phyloP scores from a whole-genome alignment of 768 basidiomycete species.

The Tephrocybe sp. region DNA sequence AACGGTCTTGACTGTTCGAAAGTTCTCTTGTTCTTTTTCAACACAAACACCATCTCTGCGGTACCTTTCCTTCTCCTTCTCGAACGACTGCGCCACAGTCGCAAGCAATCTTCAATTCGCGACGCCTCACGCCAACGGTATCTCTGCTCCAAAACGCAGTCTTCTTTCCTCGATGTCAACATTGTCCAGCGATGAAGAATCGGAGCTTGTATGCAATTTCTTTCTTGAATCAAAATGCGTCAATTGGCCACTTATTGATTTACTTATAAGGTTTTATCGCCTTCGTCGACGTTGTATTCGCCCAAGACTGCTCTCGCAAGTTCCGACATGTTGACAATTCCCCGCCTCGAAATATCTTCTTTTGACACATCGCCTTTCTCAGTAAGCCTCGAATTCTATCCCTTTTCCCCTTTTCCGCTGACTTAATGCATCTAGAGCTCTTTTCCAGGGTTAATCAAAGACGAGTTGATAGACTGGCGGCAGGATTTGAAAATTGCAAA shows the following conservation, averaged over 20 bases:
- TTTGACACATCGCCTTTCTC: conserved; percentile 16
- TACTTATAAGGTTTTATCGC: conserved; percentile 17
- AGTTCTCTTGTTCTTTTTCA: background rate
- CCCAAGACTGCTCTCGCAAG: background rate
- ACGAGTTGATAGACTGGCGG: conserved; percentile 1
- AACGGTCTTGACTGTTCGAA: background rate
- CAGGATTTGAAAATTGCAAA: conserved; percentile 1
- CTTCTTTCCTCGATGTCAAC: background rate
- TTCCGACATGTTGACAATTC: conserved; percentile 4
- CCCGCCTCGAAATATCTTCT: conserved; percentile 15
- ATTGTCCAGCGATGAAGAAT: background rate
- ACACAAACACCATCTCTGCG: background rate
- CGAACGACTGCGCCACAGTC: background rate
- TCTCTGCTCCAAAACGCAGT: too few species aligned
- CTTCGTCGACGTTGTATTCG: conserved; percentile 15
- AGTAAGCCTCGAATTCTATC: conserved; percentile 1
- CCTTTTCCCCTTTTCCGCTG: background rate
- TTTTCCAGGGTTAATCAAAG: conserved; percentile 16
- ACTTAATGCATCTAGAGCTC: conserved; percentile 4
- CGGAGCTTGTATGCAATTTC: conserved; percentile 2
- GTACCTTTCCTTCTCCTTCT: background rate
- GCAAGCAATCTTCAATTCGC: too few species aligned
- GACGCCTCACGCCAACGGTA: too few species aligned
- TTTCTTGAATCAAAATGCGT: background rate
- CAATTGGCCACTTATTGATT: background rate